Percentiles rank a stretch among this genome's conserved stretches.
Conservation (phyloP, 352 stramenopile genomes). For the Halophytophthora polymorphica region DNA sequence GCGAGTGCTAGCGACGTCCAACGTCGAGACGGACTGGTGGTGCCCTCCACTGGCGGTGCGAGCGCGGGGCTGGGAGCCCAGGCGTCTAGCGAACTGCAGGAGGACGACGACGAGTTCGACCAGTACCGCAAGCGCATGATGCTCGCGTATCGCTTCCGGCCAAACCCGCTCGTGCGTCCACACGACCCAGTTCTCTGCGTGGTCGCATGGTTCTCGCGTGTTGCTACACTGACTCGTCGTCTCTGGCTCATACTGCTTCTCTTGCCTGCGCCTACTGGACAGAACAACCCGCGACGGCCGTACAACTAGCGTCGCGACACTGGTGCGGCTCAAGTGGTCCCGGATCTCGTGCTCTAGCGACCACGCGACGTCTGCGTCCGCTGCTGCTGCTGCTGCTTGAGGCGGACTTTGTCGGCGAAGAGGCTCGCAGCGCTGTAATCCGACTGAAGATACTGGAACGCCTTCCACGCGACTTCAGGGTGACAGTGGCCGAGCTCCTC, state of each 20-base stretch:
- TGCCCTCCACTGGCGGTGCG: constrained; percentile 13
- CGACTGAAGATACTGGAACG: constrained; percentile 34
- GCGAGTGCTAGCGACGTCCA: not conserved
- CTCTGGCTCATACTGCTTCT: too few relatives aligned
- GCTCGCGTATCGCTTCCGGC: constrained; percentile 21
- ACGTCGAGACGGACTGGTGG: constrained; percentile 4
- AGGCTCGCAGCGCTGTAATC: constrained; percentile 33
- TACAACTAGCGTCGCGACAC: constrained; percentile 12
- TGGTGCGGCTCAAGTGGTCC: too few relatives aligned
- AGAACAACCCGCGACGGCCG: constrained; percentile 20
- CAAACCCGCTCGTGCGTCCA: constrained; percentile 16
- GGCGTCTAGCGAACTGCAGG: constrained; percentile 1
- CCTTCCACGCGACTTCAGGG: constrained; percentile 30
- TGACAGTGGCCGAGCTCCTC: constrained; percentile 19
- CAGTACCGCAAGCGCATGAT: constrained; percentile 27
- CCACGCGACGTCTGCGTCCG: not conserved
- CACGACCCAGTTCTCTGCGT: too few relatives aligned
- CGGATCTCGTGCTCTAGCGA: not conserved
- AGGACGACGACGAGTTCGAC: constrained; percentile 23
- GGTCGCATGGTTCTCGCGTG: not conserved
- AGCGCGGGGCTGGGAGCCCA: constrained; percentile 8
- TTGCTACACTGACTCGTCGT: not conserved
- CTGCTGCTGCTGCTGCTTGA: constrained; percentile 17
- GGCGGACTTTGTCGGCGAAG: constrained; percentile 29
- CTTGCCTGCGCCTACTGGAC: too few relatives aligned